These are phyloP conservation scores for Neospermospora avenae DNA, from an alignment of 2,329 filamentous ascomycete genomes.

Conservation along the genomic window DNA sequence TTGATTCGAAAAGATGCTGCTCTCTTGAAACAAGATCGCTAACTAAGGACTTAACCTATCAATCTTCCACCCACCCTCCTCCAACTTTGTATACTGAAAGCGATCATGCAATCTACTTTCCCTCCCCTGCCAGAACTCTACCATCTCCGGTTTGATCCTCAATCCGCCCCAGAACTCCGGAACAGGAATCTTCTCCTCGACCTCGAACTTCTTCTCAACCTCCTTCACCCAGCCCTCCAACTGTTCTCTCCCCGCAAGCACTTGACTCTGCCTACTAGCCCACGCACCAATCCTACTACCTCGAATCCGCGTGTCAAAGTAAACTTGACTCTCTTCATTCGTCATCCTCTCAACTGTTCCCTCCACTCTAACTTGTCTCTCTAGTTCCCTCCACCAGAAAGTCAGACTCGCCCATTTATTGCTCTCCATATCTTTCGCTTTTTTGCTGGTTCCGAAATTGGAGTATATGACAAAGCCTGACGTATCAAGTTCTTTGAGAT, in stretches of 20 bases:
- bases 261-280: constrained; percentile 85
- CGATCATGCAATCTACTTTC: constrained; percentile 89
- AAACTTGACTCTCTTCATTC: constrained; percentile 67
- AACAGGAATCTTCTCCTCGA: constrained; percentile 76
- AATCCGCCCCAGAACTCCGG: constrained; percentile 94
- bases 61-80: constrained; percentile 57
- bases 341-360: constrained; percentile 66
- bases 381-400: constrained; percentile 85
- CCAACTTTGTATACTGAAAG: constrained; percentile 74
- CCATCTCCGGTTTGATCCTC: constrained; percentile 75
- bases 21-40: not conserved
- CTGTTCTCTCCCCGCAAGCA: constrained; percentile 67
- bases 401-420: constrained; percentile 81
- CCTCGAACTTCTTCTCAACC: constrained; percentile 71
- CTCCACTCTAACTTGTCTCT: constrained; percentile 90
- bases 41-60: constrained; percentile 69
- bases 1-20: not conserved
- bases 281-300: constrained; percentile 87
- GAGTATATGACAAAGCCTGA: constrained; percentile 87
- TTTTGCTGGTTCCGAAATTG: constrained; percentile 79
- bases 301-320: constrained; percentile 67
- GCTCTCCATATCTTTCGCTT: constrained; percentile 62
- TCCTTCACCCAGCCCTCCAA: constrained; percentile 77
- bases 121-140: constrained; percentile 97
- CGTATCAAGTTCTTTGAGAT: constrained; percentile 88